Evolutionary conservation across 495 filamentous ascomycete genomes (phyloP), one percentile per base, ranked within the genome.

Genomic region (Cercophora scortea): DNA sequence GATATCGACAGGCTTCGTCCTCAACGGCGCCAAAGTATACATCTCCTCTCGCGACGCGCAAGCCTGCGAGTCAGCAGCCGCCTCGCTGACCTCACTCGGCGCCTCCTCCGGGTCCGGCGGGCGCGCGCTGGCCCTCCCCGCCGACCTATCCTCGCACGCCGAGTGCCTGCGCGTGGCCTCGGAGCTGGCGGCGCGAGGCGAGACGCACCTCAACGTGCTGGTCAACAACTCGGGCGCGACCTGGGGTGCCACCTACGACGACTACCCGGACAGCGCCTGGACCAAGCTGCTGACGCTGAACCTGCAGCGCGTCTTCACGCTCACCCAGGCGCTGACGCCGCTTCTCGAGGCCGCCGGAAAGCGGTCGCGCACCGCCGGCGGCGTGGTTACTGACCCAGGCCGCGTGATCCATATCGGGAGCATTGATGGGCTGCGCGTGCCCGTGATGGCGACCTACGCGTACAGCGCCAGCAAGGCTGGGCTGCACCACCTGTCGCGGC

Each of bases 201-300:
- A 90, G 57, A 64, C 71, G 46, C 79, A 79, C 36, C 79, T 93
- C 13, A 79, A 90, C 62, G 73, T 91, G 46, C 78, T 91, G 3
- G 77, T 91, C 61, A 90, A 92, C 75, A 93, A 94, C 75, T 82
- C 79, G 17, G 88, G 88, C 50, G 86, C 84, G 6, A 88, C 84
- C 66, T 90, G 87, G 82, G 86, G 86, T 50, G 87, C 82, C 19
- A 61, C 74, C 4, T 84, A 84, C 70, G 79, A 86, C 9, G 78
- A 78, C 48, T 90, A 87, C 66, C 87, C 87, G 4, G 79, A 87
- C 54, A 53, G 73, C 8, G 87, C 88, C 25, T 91, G 85, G 83
- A 81, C 76, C 4, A 78, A 85, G 48, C 82, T 91, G 6, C 74
- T 91, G 18, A 90, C 86, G 18, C 79, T 90, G 38, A 93, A 93